A percentile compares a stretch with the other conserved stretches of the same genome.
Evolutionary conservation across 2,329 filamentous ascomycete species (phyloP).

Genomic region (Xylaria sp.): DNA sequence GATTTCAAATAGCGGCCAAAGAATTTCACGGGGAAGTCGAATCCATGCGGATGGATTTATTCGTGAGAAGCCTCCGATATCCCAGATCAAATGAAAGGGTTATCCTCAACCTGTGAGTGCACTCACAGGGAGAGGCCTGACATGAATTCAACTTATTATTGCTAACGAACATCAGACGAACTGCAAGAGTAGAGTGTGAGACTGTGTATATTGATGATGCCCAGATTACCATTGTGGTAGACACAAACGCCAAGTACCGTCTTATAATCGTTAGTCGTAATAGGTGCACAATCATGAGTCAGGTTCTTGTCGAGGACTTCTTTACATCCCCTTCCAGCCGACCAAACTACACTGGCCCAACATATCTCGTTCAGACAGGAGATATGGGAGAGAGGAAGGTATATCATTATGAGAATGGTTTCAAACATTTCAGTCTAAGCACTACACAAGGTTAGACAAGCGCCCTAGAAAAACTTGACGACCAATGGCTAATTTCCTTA

Average conservation of each 20-base stretch:
- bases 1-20: conserved; percentile 15
- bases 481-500: conserved; percentile 2
- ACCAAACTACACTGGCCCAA: conserved; percentile 22
- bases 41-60: conserved; percentile 28
- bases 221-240: conserved; percentile 31
- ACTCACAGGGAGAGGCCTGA: background rate
- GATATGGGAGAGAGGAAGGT: conserved; percentile 21
- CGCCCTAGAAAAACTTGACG: background rate
- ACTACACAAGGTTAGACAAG: conserved; percentile 19
- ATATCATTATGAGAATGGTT: conserved; percentile 25
- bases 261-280: conserved; percentile 35
- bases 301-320: conserved; percentile 27
- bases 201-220: conserved; percentile 31
- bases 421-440: conserved; percentile 23
- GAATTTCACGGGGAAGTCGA: conserved; percentile 26
- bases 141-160: background rate
- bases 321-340: conserved; percentile 12
- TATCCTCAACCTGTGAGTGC: conserved; percentile 19
- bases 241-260: conserved; percentile 24
- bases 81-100: conserved; percentile 24
- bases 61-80: conserved; percentile 23
- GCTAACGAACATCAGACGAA: conserved; percentile 25
- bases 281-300: conserved; percentile 32
- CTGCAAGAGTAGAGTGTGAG: conserved; percentile 31
- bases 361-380: conserved; percentile 27